These are phyloP conservation scores for Plasmodium malariae DNA, from an alignment of 169 alveolate genomes.

Conservation along the genomic window DNA sequence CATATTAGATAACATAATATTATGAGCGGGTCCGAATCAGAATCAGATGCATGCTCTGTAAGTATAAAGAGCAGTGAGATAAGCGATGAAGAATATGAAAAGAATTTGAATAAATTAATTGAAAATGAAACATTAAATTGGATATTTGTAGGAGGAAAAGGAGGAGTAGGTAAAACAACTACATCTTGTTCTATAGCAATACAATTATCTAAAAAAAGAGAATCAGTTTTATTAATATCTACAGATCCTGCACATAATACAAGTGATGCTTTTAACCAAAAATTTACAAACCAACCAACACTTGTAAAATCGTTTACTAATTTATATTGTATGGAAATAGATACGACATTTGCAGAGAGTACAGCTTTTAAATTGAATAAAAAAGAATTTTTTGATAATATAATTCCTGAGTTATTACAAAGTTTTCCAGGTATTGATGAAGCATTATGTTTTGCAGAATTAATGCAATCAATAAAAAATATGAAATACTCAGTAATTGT, in stretches of 20 bases:
- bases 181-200: constrained; percentile 97
- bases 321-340: constrained; percentile 97
- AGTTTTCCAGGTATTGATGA: constrained; percentile 99
- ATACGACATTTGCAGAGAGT: constrained; percentile 87
- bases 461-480: constrained; percentile 95
- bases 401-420: constrained; percentile 93
- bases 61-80: constrained; percentile 28
- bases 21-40: constrained; percentile 42
- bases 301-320: constrained; percentile 95
- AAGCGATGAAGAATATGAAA: constrained; percentile 42
- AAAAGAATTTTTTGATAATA: constrained; percentile 78
- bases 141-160: constrained; percentile 99
- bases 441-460: constrained; percentile 97
- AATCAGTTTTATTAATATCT: constrained; percentile 95
- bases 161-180: constrained; percentile 99
- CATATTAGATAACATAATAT: too few species aligned
- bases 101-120: constrained; percentile 35
- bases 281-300: constrained; percentile 94
- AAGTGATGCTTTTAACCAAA: constrained; percentile 98
- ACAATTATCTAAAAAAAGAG: constrained; percentile 93
- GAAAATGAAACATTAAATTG: constrained; percentile 92
- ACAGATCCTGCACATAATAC: constrained; percentile 99
- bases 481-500: constrained; percentile 95
- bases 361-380: constrained; percentile 86
- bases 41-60: constrained; percentile 38